Percentiles rank a stretch among this genome's conserved stretches.
phyloP scores from a whole-genome alignment of 1,284 basidiomycete genomes.

The Cryptococcus sp. region DNA sequence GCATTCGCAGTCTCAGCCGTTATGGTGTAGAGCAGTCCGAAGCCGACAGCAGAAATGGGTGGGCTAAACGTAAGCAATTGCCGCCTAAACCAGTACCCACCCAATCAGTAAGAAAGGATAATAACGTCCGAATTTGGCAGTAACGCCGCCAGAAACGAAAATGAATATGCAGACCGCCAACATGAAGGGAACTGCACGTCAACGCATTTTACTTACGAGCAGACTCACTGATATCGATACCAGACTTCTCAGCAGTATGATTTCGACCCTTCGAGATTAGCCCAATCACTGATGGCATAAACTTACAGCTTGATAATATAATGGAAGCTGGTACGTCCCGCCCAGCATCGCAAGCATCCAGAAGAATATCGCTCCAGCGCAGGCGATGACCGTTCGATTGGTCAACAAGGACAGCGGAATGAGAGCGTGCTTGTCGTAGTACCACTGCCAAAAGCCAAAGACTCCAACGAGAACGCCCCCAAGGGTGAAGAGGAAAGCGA shows the following conservation, averaged over 20 bases:
- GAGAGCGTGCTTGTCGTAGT: slow-evolving; percentile 47
- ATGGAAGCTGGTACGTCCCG: slow-evolving; percentile 52
- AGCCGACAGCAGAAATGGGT: slow-evolving; percentile 52
- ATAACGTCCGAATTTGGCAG: slow-evolving; percentile 53
- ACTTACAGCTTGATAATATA: slow-evolving; percentile 55
- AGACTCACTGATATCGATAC: slow-evolving; percentile 52
- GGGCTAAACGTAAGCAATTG: slow-evolving; percentile 21
- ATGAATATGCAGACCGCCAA: slow-evolving; percentile 49
- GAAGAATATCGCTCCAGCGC: slow-evolving; percentile 50
- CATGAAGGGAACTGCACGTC: slow-evolving; percentile 52
- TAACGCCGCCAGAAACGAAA: slow-evolving; percentile 50
- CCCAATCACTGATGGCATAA: not conserved
- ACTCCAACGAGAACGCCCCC: slow-evolving; percentile 45
- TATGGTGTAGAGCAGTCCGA: slow-evolving; percentile 57
- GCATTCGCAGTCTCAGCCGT: slow-evolving; percentile 41
- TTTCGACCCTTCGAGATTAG: slow-evolving; percentile 20
- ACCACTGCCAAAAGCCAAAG: slow-evolving; percentile 52
- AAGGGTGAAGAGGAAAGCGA: slow-evolving; percentile 51
- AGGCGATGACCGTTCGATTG: slow-evolving; percentile 48
- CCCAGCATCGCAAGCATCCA: slow-evolving; percentile 54
- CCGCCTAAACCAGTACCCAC: slow-evolving; percentile 7
- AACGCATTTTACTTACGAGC: too few species aligned
- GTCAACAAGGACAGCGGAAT: slow-evolving; percentile 40
- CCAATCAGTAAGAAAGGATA: slow-evolving; percentile 50
- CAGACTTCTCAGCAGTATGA: slow-evolving; percentile 52